Conservation (phyloP, 2,329 filamentous ascomycete species). For the Botrytis deweyae region DNA sequence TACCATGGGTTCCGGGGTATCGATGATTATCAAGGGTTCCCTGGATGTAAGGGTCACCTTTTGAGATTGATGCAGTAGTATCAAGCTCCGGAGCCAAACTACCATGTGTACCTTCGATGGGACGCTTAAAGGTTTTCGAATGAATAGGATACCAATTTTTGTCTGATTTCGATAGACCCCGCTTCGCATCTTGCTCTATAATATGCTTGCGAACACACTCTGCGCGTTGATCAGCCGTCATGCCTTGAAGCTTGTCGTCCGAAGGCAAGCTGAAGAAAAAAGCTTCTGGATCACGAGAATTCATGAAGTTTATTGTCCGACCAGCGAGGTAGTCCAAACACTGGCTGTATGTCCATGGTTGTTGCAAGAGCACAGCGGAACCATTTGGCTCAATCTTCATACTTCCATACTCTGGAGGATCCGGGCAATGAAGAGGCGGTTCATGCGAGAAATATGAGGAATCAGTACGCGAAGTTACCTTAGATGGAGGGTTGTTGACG, state of each 20-base stretch:
- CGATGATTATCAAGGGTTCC: not conserved
- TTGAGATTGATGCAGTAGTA: not conserved
- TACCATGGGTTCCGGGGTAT: too few relatives aligned
- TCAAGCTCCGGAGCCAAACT: too few relatives aligned
- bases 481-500: not conserved
- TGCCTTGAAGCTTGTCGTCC: not conserved
- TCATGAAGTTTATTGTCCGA: not conserved
- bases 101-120: not conserved
- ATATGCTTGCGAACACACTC: not conserved
- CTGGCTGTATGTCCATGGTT: not conserved
- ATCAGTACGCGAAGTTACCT: not conserved
- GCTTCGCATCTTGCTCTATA: not conserved
- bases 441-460: not conserved
- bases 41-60: not conserved
- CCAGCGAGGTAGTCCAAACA: conserved; percentile 1
- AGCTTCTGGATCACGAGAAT: not conserved
- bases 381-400: not conserved
- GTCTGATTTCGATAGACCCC: not conserved
- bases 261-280: conserved; percentile 3
- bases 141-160: not conserved
- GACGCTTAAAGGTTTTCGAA: not conserved
- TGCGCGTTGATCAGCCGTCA: conserved; percentile 4
- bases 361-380: not conserved
- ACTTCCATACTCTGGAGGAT: not conserved
- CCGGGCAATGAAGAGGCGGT: not conserved